These are phyloP conservation scores for Penicillium dipodomyicola DNA, from an alignment of 495 filamentous ascomycete species.

Conservation along the genomic window DNA sequence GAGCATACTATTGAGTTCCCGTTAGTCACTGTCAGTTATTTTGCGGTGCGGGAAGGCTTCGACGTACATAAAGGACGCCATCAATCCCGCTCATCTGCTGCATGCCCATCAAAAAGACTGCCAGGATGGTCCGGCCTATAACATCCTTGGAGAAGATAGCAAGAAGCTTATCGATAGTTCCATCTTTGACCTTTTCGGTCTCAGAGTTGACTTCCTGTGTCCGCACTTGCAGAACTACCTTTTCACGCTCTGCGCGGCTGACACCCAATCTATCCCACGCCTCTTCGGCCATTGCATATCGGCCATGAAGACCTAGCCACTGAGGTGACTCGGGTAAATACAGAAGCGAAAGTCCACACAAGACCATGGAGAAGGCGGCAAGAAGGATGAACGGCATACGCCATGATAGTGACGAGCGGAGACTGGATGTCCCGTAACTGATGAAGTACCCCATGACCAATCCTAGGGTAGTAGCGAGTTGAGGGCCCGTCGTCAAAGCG, in stretches of 20 bases:
- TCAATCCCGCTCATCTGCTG: slow-evolving; percentile 50
- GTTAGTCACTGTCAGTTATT: background rate
- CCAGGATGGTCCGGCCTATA: slow-evolving; percentile 36
- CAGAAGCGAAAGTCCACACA: slow-evolving; percentile 36
- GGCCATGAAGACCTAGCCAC: slow-evolving; percentile 46
- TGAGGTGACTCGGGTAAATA: slow-evolving; percentile 49
- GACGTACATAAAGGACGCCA: slow-evolving; percentile 50
- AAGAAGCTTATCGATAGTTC: slow-evolving; percentile 15
- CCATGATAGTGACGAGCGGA: slow-evolving; percentile 56
- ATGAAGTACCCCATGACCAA: slow-evolving; percentile 57
- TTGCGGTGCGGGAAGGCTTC: too few species aligned
- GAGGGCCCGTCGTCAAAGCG: slow-evolving; percentile 53
- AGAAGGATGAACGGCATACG: slow-evolving; percentile 52
- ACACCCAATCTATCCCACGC: slow-evolving; percentile 49
- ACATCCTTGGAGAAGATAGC: slow-evolving; percentile 44
- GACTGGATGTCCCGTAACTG: slow-evolving; percentile 56
- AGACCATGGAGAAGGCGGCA: slow-evolving; percentile 38
- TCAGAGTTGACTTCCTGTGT: slow-evolving; percentile 2
- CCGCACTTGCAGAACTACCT: slow-evolving; percentile 27
- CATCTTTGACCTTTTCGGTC: background rate
- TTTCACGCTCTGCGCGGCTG: slow-evolving; percentile 50
- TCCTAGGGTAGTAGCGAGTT: slow-evolving; percentile 52
- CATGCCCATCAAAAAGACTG: slow-evolving; percentile 45
- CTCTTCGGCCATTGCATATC: slow-evolving; percentile 33
- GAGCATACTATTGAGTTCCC: slow-evolving; percentile 43